Evolutionary conservation across 495 filamentous ascomycete species (phyloP), one percentile per base, ranked within the genome.

Genomic region (Aspergillus panamensis): DNA sequence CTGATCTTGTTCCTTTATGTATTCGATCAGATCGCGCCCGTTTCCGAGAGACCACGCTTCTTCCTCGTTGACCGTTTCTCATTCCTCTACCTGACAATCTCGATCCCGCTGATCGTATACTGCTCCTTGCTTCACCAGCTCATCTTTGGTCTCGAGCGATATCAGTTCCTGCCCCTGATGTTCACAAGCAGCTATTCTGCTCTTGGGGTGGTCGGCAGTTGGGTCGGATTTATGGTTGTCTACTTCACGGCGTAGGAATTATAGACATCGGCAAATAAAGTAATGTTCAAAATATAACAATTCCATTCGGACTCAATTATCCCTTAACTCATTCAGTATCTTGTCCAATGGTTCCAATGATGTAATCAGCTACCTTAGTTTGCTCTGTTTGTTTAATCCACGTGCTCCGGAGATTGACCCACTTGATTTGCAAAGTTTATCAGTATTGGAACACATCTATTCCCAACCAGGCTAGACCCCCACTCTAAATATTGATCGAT

Each of bases 101-200:
- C 91, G 53, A 91, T 97, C 61, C 94, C 93, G 31, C 72, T 97
- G 55, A 91, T 97, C 57, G 68, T 86, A 29, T 98, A 98, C 68
- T 92, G 89, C 72, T 94, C 90, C 7, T 69, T 97, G 60, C 55
- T 91, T 6, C 94, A 98, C 69, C 81, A 84, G 43, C 70, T 95
- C 16, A 76, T 92, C 40, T 97, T 96, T 71, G 92, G 93, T 0
- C 63, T 70, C 45, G 80, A 86, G 61, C 82, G 80, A 59, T 90
- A 88, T 61, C 89, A 96, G 73, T 98, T 97, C 70, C 71, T 97
- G 30, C 94, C 94, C 14, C 72, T 97, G 59, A 97, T 98, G 94
- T 95, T 97, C 67, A 96, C 85, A 67, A 97, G 93, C 73, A 88
- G 89, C 44, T 98, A 98, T 74, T 93, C 88, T 14, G 94, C 94